These are phyloP conservation scores for Russula abietina DNA, from an alignment of 768 basidiomycete genomes.

Conservation along the genomic window DNA sequence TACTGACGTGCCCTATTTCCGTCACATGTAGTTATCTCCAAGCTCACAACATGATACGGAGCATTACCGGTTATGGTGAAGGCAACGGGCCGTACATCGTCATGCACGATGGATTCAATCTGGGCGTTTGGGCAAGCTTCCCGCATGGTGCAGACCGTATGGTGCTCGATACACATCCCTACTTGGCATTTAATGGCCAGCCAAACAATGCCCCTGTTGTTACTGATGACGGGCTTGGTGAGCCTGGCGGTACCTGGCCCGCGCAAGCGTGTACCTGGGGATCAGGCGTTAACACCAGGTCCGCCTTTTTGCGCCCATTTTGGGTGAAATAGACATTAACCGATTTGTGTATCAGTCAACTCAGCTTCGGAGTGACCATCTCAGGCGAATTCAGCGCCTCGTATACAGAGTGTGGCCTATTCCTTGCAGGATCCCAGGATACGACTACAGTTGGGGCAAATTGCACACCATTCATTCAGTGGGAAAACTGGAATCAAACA, in stretches of 20 bases:
- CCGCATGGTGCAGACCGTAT: constrained; percentile 39
- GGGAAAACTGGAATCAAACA: constrained; percentile 45
- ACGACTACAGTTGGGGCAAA: constrained; percentile 27
- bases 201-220: constrained; percentile 18
- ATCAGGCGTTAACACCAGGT: constrained; percentile 37
- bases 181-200: constrained; percentile 31
- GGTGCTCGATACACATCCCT: constrained; percentile 48
- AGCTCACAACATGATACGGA: constrained; percentile 59
- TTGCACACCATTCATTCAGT: constrained; percentile 44
- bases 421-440: constrained; percentile 34
- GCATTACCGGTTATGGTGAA: constrained; percentile 68
- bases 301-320: constrained; percentile 27
- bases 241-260: constrained; percentile 28
- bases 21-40: constrained; percentile 47
- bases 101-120: constrained; percentile 51
- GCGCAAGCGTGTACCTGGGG: constrained; percentile 41
- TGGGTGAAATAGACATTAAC: neutral
- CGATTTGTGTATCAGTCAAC: constrained; percentile 32
- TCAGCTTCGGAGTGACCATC: constrained; percentile 60
- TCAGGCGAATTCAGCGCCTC: constrained; percentile 75
- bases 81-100: constrained; percentile 59
- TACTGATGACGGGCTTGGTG: constrained; percentile 34
- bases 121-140: constrained; percentile 40
- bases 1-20: constrained; percentile 31
- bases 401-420: constrained; percentile 60